phyloP scores from a whole-genome alignment of 108 stramenopile genomes.

The Fragilariopsis cylindrus region DNA sequence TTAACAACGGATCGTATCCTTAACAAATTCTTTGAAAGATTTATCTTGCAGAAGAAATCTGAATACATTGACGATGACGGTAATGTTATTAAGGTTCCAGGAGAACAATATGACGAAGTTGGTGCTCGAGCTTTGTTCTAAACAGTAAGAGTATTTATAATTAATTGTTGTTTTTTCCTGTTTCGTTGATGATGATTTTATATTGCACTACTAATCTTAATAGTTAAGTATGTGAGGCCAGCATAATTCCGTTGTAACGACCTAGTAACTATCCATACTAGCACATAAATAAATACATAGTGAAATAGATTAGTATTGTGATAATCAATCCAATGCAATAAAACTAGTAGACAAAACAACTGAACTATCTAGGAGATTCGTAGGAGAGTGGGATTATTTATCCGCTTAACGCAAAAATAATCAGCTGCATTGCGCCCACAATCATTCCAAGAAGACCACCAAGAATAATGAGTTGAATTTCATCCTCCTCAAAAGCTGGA shows the following conservation, averaged over 20 bases:
- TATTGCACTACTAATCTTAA: no score
- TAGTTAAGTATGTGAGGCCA: no score
- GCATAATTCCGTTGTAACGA: no score
- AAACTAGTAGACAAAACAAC: background rate
- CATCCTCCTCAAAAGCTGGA: conserved; percentile 97
- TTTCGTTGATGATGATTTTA: no score
- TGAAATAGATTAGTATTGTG: background rate
- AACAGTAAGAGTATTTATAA: background rate
- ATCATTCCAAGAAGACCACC: conserved; percentile 90
- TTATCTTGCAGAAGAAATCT: conserved; percentile 85
- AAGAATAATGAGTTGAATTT: conserved; percentile 88
- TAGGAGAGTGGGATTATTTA: background rate
- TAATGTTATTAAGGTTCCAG: conserved; percentile 85
- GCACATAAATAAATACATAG: background rate
- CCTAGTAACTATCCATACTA: no score
- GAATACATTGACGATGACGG: conserved; percentile 94
- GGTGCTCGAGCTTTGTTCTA: conserved; percentile 88
- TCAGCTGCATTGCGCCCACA: conserved; percentile 86
- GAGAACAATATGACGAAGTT: conserved; percentile 80
- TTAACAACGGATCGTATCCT: conserved; percentile 86
- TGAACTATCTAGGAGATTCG: background rate
- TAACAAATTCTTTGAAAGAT: conserved; percentile 88
- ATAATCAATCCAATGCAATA: background rate
- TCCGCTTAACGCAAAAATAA: conserved; percentile 34
- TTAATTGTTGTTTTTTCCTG: background rate